Percentiles rank a stretch among this genome's conserved stretches.
These are phyloP conservation scores for Monosporascus sp. DNA, from an alignment of 2,329 filamentous ascomycete species.

Conservation along the genomic window DNA sequence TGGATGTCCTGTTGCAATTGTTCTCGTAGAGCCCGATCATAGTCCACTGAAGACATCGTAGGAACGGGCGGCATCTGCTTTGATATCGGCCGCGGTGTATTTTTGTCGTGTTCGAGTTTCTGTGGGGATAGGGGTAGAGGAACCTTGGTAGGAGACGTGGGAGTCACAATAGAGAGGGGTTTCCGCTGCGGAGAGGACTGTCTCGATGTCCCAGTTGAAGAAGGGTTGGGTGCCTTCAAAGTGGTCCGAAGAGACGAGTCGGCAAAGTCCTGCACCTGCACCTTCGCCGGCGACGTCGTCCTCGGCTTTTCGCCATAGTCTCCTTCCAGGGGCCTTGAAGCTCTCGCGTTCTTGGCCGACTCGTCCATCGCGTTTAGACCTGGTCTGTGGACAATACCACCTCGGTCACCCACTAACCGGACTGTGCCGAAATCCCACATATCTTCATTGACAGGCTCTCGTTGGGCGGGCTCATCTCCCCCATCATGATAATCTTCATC, in stretches of 20 bases:
- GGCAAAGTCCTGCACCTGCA: slow-evolving; percentile 38
- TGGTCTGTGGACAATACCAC: slow-evolving; percentile 47
- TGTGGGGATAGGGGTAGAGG: slow-evolving; percentile 56
- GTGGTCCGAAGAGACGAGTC: slow-evolving; percentile 44
- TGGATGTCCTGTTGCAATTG: slow-evolving; percentile 60
- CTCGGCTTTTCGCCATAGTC: slow-evolving; percentile 49
- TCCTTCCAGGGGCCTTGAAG: slow-evolving; percentile 46
- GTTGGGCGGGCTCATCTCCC: slow-evolving; percentile 49
- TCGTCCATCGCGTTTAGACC: slow-evolving; percentile 71
- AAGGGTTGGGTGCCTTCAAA: slow-evolving; percentile 42
- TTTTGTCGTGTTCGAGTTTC: slow-evolving; percentile 35
- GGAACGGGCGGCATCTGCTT: slow-evolving; percentile 43
- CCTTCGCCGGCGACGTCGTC: slow-evolving; percentile 47
- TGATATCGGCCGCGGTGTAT: slow-evolving; percentile 41
- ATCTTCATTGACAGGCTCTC: slow-evolving; percentile 65
- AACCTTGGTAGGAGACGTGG: slow-evolving; percentile 52
- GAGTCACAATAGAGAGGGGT: slow-evolving; percentile 35
- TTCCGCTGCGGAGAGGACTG: slow-evolving; percentile 57
- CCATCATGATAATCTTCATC: slow-evolving; percentile 62
- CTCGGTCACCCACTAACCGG: slow-evolving; percentile 66
- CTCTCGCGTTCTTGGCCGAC: slow-evolving; percentile 71
- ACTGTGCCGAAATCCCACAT: slow-evolving; percentile 99
- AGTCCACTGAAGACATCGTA: slow-evolving; percentile 49
- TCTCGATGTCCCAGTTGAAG: slow-evolving; percentile 42
- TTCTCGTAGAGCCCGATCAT: slow-evolving; percentile 55